Evolutionary conservation across 2,329 filamentous ascomycete species (phyloP), one percentile per base, ranked within the genome.

Genomic region (Chalara sp.): DNA sequence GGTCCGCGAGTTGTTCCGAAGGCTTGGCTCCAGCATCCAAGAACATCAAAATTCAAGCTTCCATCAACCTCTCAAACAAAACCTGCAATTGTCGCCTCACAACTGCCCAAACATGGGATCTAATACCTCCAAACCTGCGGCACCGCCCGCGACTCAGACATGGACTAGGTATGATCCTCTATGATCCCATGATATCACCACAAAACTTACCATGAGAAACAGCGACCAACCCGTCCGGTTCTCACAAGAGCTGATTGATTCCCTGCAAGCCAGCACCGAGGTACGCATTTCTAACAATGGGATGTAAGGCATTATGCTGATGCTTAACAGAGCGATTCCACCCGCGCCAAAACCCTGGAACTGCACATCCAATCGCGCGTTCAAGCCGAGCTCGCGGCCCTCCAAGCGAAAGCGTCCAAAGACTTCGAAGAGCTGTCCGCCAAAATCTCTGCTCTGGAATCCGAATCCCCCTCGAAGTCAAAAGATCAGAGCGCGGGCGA

Each of bases 321-420:
- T 35, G 5, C 7, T 32, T 21, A 43, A 10, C 44, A 97, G 92
- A 92, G 87, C 71, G 91, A 97, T 73, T 83, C 84, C 53, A 91
- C 89, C 58, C 90, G 92, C 67, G 79, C 86, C 63, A 88, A 88
- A 72, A 76, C 84, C 65, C 74, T 89, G 68, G 92, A 97, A 73
- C 82, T 93, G 57, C 86, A 92, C 63, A 84, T 96, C 69, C 91
- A 96, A 74, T 75, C 81, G 66, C 91, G 92, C 70, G 89, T 96
- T 54, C 82, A 86, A 63, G 78, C 83, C 63, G 91, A 96, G 72
- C 88, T 97, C 59, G 83, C 86, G 70, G 84, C 84, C 61, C 81
- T 96, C 57, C 84, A 84, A 67, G 77, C 81, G 57, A 75, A 84
- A 61, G 86, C 92, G 67, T 72, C 80, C 57, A 76, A 83, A 46